Conservation (phyloP, 2,329 filamentous ascomycete genomes). For the Dichotomopilus funicola region DNA sequence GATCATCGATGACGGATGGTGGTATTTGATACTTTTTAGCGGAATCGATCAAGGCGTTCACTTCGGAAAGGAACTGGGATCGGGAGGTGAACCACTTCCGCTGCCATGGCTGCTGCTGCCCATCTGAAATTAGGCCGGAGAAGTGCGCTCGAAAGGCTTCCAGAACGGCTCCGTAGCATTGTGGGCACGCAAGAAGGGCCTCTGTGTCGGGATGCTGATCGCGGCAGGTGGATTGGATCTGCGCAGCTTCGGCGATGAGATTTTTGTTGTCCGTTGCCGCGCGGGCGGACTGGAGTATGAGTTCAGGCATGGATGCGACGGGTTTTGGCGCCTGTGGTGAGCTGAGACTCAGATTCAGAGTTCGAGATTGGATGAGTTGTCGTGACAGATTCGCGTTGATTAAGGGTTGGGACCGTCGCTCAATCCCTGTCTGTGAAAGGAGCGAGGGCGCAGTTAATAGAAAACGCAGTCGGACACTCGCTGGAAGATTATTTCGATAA, state of each 20-base stretch:
- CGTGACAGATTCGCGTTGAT: too few species aligned
- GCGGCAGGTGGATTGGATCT: conserved; percentile 38
- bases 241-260: conserved; percentile 37
- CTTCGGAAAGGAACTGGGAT: conserved; percentile 42
- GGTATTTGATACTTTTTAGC: conserved; percentile 39
- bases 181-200: conserved; percentile 39
- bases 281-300: conserved; percentile 19
- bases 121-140: conserved; percentile 22
- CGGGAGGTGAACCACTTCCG: conserved; percentile 48
- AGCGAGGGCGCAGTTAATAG: too few species aligned
- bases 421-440: too few species aligned
- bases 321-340: background rate
- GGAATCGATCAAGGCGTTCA: conserved; percentile 44
- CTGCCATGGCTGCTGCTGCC: background rate
- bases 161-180: conserved; percentile 43
- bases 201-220: conserved; percentile 31
- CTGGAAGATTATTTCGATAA: too few species aligned
- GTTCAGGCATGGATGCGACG: conserved; percentile 20
- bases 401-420: too few species aligned
- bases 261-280: conserved; percentile 20
- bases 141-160: conserved; percentile 40
- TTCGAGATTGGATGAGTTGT: too few species aligned
- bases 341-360: too few species aligned
- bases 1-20: conserved; percentile 42
- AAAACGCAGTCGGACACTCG: too few species aligned